A percentile compares a stretch with the other conserved stretches of the same genome.
Conservation (phyloP, 192 early-diverging fungal species). For the Backusella macrospora region DNA sequence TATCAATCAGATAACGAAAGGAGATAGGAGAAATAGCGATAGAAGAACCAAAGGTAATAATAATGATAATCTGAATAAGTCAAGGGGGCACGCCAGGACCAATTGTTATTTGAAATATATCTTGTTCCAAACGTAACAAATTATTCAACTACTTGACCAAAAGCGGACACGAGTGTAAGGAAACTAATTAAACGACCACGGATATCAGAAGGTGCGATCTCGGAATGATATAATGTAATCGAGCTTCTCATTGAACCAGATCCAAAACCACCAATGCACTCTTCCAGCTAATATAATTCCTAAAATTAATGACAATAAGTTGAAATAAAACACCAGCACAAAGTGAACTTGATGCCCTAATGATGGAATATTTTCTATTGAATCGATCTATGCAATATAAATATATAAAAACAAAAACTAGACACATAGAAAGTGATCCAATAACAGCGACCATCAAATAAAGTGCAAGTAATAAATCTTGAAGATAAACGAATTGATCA, state of each 20-base stretch:
- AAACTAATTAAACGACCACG: constrained; percentile 85
- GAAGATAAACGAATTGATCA: constrained; percentile 25
- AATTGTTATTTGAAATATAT: constrained; percentile 39
- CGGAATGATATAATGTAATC: constrained; percentile 43
- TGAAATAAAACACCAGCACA: constrained; percentile 75
- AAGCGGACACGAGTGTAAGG: constrained; percentile 86
- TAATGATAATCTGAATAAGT: constrained; percentile 80
- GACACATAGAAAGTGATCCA: constrained; percentile 37
- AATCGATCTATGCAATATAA: constrained; percentile 28
- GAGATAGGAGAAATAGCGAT: constrained; percentile 79
- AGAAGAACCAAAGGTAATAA: constrained; percentile 44
- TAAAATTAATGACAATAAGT: constrained; percentile 56
- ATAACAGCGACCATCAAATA: constrained; percentile 36
- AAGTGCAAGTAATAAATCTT: constrained; percentile 35
- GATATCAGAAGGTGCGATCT: constrained; percentile 77
- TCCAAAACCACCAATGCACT: constrained; percentile 38
- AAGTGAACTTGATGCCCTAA: constrained; percentile 65
- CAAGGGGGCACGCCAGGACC: constrained; percentile 83
- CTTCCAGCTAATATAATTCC: constrained; percentile 38
- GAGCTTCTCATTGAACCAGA: constrained; percentile 39
- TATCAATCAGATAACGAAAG: constrained; percentile 81
- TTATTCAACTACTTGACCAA: constrained; percentile 75
- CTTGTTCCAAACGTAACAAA: constrained; percentile 49
- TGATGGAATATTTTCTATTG: constrained; percentile 72
- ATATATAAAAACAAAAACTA: neutral